These are phyloP conservation scores for Aureobasidium lini DNA, from an alignment of 2,329 filamentous ascomycete species.

Conservation along the genomic window DNA sequence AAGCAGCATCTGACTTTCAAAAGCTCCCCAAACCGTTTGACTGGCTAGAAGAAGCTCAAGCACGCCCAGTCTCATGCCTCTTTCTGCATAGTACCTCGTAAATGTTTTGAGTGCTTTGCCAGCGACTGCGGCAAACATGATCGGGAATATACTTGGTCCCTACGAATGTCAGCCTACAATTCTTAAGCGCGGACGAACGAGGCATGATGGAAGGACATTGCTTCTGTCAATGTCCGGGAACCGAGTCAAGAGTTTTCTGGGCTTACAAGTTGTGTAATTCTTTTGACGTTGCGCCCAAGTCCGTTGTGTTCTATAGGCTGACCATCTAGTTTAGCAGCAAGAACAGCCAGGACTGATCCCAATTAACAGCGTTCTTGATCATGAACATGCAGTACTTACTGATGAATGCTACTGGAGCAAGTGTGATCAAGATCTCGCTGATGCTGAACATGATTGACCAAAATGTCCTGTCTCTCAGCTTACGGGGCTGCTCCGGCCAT, in stretches of 20 bases:
- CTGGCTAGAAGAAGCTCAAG: constrained; percentile 30
- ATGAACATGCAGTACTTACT: constrained; percentile 18
- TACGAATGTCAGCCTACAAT: background rate
- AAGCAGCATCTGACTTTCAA: constrained; percentile 29
- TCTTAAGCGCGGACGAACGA: background rate
- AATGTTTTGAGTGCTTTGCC: constrained; percentile 31
- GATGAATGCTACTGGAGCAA: constrained; percentile 30
- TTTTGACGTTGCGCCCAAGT: constrained; percentile 24
- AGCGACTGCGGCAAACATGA: constrained; percentile 29
- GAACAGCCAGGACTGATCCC: constrained; percentile 24
- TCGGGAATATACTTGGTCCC: constrained; percentile 31
- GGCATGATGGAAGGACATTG: too few species aligned
- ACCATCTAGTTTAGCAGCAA: constrained; percentile 22
- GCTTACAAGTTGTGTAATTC: constrained; percentile 24
- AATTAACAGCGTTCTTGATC: background rate
- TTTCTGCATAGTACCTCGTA: constrained; percentile 28
- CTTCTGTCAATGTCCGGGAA: too few species aligned
- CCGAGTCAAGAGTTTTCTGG: background rate
- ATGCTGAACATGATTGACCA: background rate
- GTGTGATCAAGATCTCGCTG: constrained; percentile 25
- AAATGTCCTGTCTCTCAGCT: background rate
- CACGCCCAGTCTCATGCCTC: constrained; percentile 25
- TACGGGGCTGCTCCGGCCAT: constrained; percentile 14
- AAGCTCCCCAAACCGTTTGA: constrained; percentile 31
- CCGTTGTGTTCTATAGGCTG: constrained; percentile 20